Base-by-base conservation (phyloP, 2,329 filamentous ascomycete species). In the Coleophoma crateriformis region DNA sequence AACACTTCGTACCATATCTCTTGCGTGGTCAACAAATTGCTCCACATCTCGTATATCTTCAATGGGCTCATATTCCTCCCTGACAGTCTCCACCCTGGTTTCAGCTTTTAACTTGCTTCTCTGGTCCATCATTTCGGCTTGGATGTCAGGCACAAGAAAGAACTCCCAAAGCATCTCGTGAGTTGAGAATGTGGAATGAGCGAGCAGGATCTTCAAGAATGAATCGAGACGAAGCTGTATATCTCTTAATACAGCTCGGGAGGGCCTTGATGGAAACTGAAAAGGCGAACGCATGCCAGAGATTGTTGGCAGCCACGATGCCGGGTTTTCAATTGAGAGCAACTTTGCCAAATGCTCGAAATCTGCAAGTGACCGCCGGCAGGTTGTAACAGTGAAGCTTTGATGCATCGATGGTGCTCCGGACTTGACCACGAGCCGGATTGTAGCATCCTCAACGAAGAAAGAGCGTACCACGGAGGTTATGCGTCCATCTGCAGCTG, bases 121-220 rank as follows among this genome's bases (percentile, higher is more conserved):
- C 66, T 95, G 86, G 47, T 88, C 86, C 77, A 97, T 92, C 81
- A 91, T 90, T 17, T 90, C 84, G 0, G 88, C 79, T 64, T 96
- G 89, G 45, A 99, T 82, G 58, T 99, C 94, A 1, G 94, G 94
- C 12, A 99, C 91, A 1, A 99, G 78, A 68, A 99, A 96, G 70
- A 99, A 99, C 61, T 99, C 94, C 95, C 94, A 99, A 2, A 99
- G 78, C 79, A 97, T 90, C 71, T 99, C 94, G 63, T 99, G 95
- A 0, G 89, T 96, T 0, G 90, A 81, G 64, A 99, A 96, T 0
- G 94, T 97, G 3, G 92, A 87, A 63, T 99, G 94, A 8, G 81
- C 77, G 22, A 99, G 77, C 55, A 99, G 78, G 15, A 90, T 89
- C 57, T 88, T 89, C 58, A 99, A 72, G 61, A 97, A 96, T 58